Evolutionary conservation across 768 basidiomycete species (phyloP), one percentile per base, ranked within the genome.

Genomic region (Sutorius australiensis): DNA sequence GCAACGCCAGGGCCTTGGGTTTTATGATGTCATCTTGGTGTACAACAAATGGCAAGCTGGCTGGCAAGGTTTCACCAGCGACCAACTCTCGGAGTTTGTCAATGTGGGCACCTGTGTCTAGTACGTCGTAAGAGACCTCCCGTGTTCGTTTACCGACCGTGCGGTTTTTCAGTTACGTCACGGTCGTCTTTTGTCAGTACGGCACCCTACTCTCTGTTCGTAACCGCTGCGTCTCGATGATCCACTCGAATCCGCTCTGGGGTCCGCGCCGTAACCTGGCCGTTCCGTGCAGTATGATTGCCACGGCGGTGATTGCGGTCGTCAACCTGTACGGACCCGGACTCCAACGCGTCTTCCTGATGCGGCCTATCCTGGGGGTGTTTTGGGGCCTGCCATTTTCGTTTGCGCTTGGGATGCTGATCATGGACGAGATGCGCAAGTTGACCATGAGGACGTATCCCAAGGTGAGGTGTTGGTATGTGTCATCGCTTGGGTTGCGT

Each of bases 391-490:
- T 76, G 19, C 76, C 77, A 0, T 69, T 77, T 44, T 49, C 63
- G 0, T 75, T 78, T 46, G 77, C 75, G 28, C 17, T 73, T 10
- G 75, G 71, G 0, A 73, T 79, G 16, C 56, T 80, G 55, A 57
- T 62, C 0, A 67, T 78, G 65, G 78, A 80, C 52, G 77, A 80
- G 58, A 40, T 69, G 16, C 67, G 78, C 47, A 79, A 79, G 64
- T 55, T 76, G 48, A 59, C 78, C 34, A 77, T 77, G 51, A 64
- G 77, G 58, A 67, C 71, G 8, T 75, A 75, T 50, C 76, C 76
- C 2, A 72, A 74, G 64, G 76, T 75, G 51, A 63, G 63, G 8
- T 1, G 12, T 43, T 17, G 0, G 6, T 32, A 11, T 6, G 12
- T 28, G 24, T 33, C 14, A 7, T 16, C 21, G 8, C 24, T 24